A percentile compares a stretch with the other conserved stretches of the same genome.
Conservation (phyloP, 2,329 filamentous ascomycete genomes). For the Ophiostoma novo-ulmi region DNA sequence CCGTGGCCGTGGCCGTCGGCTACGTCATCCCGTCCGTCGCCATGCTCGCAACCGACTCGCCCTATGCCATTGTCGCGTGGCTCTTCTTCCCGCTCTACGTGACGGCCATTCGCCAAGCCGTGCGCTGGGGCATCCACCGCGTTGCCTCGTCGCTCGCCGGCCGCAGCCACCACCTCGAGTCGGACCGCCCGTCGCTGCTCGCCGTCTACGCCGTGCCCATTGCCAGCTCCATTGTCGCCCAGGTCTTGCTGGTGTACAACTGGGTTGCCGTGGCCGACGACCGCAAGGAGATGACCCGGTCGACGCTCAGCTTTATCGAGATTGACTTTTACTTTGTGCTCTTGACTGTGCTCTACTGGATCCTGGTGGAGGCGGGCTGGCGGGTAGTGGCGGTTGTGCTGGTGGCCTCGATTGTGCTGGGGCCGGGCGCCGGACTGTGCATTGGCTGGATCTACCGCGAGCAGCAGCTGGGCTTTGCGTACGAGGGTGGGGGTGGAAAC, state of each 20-base stretch:
- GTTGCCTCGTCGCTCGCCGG: conserved; percentile 25
- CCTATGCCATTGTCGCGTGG: conserved; percentile 42
- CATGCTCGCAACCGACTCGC: conserved; percentile 42
- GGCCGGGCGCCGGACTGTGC: conserved; percentile 38
- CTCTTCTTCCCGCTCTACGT: conserved; percentile 50
- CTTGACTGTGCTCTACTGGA: conserved; percentile 49
- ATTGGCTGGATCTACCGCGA: conserved; percentile 35
- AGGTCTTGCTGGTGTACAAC: conserved; percentile 40
- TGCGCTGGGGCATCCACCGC: conserved; percentile 31
- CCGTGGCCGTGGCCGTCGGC: conserved; percentile 44
- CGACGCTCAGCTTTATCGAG: conserved; percentile 43
- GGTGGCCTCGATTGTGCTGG: conserved; percentile 32
- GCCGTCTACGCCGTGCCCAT: conserved; percentile 45
- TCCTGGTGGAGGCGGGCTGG: conserved; percentile 48
- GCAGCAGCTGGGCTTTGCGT: conserved; percentile 24
- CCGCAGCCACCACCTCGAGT: conserved; percentile 41
- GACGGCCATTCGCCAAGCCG: conserved; percentile 38
- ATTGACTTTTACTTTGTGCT: conserved; percentile 44
- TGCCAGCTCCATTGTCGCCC: conserved; percentile 40
- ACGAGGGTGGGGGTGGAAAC: background rate
- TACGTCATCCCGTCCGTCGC: conserved; percentile 44
- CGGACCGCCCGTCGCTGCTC: conserved; percentile 36
- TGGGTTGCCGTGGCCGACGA: conserved; percentile 39
- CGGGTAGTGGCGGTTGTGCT: conserved; percentile 32
- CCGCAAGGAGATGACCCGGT: conserved; percentile 46